These are phyloP conservation scores for Cladosporium cucumerinum DNA, from an alignment of 2,329 filamentous ascomycete genomes.

Conservation along the genomic window DNA sequence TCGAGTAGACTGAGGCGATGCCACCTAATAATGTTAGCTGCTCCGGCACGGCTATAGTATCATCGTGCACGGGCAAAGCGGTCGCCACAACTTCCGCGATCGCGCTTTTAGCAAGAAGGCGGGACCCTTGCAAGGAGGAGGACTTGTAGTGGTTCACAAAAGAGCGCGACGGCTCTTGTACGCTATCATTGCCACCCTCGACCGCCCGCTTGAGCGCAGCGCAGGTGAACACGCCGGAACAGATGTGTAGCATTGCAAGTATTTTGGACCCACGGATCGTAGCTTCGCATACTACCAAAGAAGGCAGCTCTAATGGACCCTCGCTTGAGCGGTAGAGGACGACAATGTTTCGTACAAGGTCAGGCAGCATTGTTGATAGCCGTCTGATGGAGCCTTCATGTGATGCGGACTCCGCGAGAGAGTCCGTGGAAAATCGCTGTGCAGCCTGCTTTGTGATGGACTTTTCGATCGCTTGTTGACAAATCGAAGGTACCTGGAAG, in stretches of 20 bases:
- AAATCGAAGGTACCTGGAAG: constrained; percentile 61
- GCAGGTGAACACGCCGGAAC: constrained; percentile 60
- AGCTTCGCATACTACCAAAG: constrained; percentile 68
- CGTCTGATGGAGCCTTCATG: constrained; percentile 42
- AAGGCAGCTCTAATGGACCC: constrained; percentile 64
- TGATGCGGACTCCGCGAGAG: constrained; percentile 19
- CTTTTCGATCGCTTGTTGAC: constrained; percentile 30
- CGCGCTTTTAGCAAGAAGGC: constrained; percentile 11
- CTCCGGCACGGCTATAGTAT: constrained; percentile 36
- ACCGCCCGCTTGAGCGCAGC: constrained; percentile 50
- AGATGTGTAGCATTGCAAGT: constrained; percentile 63
- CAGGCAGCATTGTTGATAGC: constrained; percentile 61
- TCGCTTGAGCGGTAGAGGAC: constrained; percentile 65
- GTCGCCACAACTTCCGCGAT: constrained; percentile 26
- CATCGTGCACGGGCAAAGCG: constrained; percentile 25
- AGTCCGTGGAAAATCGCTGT: constrained; percentile 21
- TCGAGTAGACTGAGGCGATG: constrained; percentile 79
- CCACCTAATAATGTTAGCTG: constrained; percentile 73
- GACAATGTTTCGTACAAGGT: constrained; percentile 71
- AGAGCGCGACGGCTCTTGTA: background rate
- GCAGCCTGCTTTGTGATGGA: constrained; percentile 24
- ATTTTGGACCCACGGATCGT: constrained; percentile 71
- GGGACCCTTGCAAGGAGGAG: background rate
- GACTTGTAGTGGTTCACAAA: constrained; percentile 6
- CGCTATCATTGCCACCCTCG: constrained; percentile 22